Base-by-base conservation (phyloP, 2,329 filamentous ascomycete genomes). In the Mycogone perniciosa region DNA sequence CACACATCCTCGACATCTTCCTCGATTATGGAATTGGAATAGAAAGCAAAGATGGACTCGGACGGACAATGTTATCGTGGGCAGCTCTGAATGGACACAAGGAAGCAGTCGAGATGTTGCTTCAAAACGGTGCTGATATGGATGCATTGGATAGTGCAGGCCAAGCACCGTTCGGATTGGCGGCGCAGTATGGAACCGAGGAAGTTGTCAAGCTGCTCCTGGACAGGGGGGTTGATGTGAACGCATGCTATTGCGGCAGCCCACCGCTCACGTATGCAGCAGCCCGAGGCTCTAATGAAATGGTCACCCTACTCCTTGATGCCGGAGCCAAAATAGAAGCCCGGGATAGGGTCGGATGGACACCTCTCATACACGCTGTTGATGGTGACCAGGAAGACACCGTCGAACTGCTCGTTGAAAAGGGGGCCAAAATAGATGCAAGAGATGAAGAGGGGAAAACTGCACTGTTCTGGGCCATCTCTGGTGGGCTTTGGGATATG, bases 61-160 rank as follows among this genome's bases (percentile, higher is more conserved):
- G 13, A 11, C 51, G 51, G 11, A 53, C 51, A 6, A 48, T 49
- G 46, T 7, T 52, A 20, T 33, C 46, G 6, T 45, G 46, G 46
- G 50, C 50, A 5, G 46, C 34, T 1, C 8, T 26, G 6, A 37
- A 48, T 31, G 40, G 50, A 7, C 45, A 49, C 9, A 4, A 9
- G 6, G 10, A 30, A 4, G 35, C 34, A 0, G 13, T 31, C 11
- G 26, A 8, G 34, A 11, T 49, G 8, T 33, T 52, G n/a, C 6
- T 52, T 13, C 20, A 31, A 6, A 49, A n/a, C 9, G 50, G 46
- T 4, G 46, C 46, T 3, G 6, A 44, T 20, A 7, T 49, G n/a
- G 46, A 52, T 13, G 13, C 50, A 1, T 4, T 30, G 13, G 50
- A 52, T 31, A 49, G 40, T 30, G 41, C 44, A 4, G 41, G 50